Evolutionary conservation across 768 basidiomycete species (phyloP).

Genomic region (Russula sp.): DNA sequence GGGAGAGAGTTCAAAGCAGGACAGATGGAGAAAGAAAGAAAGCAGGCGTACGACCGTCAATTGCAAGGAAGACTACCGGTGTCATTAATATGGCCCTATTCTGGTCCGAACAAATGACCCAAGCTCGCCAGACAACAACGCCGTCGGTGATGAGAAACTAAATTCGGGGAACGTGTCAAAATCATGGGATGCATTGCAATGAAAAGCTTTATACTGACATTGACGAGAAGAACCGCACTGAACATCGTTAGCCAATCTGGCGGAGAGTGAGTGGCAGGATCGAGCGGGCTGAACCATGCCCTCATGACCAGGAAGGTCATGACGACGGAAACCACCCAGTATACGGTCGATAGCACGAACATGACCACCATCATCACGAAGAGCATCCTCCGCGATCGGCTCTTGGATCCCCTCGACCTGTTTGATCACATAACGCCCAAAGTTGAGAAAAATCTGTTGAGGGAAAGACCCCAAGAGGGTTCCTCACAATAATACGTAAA

Average conservation of each 20-base stretch:
- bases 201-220: conserved; percentile 1
- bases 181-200: not conserved
- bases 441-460: not conserved
- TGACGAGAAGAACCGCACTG: conserved; percentile 8
- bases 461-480: not conserved
- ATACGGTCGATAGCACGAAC: conserved; percentile 15
- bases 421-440: not conserved
- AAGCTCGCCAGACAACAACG: no score
- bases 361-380: conserved; percentile 2
- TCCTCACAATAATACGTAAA: conserved; percentile 14
- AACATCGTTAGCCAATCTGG: conserved; percentile 7
- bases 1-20: not conserved
- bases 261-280: not conserved
- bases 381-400: not conserved
- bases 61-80: not conserved
- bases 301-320: not conserved
- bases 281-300: not conserved
- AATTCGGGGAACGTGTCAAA: not conserved
- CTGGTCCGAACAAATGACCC: not conserved
- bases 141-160: no score
- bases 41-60: not conserved
- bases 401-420: not conserved
- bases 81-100: not conserved
- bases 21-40: not conserved
- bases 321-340: conserved; percentile 7